These are phyloP conservation scores for Tolypocladium cylindrosporum DNA, from an alignment of 2,329 filamentous ascomycete species.

Conservation along the genomic window DNA sequence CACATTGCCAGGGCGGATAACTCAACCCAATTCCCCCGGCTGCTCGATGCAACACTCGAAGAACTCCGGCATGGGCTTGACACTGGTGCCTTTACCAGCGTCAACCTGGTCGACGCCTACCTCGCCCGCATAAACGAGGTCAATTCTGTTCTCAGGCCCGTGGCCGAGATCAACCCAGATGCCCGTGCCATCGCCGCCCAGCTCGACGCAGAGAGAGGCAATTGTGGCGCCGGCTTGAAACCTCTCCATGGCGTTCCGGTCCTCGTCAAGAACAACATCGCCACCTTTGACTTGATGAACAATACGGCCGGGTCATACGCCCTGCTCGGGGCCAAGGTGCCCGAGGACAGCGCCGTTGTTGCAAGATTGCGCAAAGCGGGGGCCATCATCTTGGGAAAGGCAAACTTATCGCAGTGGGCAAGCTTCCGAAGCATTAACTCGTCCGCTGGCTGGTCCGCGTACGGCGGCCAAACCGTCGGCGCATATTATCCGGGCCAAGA, in stretches of 20 bases:
- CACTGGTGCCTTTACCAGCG: not conserved
- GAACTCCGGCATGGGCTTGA: not conserved
- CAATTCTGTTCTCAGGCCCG: constrained; percentile 14
- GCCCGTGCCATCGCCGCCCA: constrained; percentile 25
- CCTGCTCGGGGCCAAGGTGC: constrained; percentile 46
- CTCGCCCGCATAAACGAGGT: constrained; percentile 15
- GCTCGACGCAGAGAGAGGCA: constrained; percentile 16
- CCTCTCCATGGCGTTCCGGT: constrained; percentile 56
- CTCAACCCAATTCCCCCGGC: constrained; percentile 1
- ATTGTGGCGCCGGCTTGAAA: constrained; percentile 22
- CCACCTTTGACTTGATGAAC: constrained; percentile 51
- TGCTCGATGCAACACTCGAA: constrained; percentile 12
- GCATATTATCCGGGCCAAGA: constrained; percentile 54
- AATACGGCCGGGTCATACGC: constrained; percentile 55
- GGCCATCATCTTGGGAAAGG: constrained; percentile 55
- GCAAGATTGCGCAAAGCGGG: constrained; percentile 51
- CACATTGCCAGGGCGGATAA: not conserved
- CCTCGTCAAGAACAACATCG: constrained; percentile 59
- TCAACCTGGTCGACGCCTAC: constrained; percentile 2
- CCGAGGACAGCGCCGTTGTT: constrained; percentile 46
- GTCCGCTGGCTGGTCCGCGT: constrained; percentile 58
- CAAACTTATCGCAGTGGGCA: constrained; percentile 56
- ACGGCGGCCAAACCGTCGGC: constrained; percentile 51
- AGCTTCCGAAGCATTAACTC: constrained; percentile 47
- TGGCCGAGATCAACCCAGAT: constrained; percentile 27